phyloP scores from a whole-genome alignment of 805 yeast genomes.

The Nakazawaea holstii region DNA sequence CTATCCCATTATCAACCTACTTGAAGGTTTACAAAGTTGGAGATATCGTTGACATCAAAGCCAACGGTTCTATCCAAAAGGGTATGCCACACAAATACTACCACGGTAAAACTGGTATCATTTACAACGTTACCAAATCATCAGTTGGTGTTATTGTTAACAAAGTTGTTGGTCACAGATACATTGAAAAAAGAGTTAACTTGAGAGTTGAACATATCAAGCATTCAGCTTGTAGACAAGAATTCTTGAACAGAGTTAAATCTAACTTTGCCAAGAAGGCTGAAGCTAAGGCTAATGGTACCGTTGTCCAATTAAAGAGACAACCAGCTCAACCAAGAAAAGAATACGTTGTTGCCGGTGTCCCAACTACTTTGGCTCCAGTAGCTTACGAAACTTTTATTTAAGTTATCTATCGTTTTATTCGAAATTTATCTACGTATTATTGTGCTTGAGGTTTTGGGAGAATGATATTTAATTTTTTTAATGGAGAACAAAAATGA shows the following conservation, averaged over 20 bases:
- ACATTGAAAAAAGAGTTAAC: conserved; percentile 98
- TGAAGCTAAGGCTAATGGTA: conserved; percentile 95
- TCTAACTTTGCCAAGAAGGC: conserved; percentile 87
- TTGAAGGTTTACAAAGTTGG: conserved; percentile 98
- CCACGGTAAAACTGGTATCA: conserved; percentile 99
- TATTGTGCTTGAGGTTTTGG: neutral
- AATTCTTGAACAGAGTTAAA: conserved; percentile 98
- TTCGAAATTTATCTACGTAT: neutral
- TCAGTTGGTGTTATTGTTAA: conserved; percentile 97
- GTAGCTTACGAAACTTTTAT: conserved; percentile 99
- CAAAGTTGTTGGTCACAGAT: conserved; percentile 99
- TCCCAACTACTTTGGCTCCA: conserved; percentile 97
- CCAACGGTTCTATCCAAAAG: conserved; percentile 98
- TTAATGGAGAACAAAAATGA: too few species aligned
- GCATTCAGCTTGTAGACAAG: conserved; percentile 99
- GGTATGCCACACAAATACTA: conserved; percentile 99
- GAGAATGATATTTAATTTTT: neutral
- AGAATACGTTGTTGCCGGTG: conserved; percentile 77
- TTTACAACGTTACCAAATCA: conserved; percentile 97
- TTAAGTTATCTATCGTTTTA: conserved; percentile 38
- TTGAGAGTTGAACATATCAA: conserved; percentile 97
- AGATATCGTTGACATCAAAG: conserved; percentile 99
- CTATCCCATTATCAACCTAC: conserved; percentile 92
- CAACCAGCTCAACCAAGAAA: conserved; percentile 98
- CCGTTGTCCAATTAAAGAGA: conserved; percentile 90